These are phyloP conservation scores for Ascochyta fabae DNA, from an alignment of 2,329 filamentous ascomycete species.

Conservation along the genomic window DNA sequence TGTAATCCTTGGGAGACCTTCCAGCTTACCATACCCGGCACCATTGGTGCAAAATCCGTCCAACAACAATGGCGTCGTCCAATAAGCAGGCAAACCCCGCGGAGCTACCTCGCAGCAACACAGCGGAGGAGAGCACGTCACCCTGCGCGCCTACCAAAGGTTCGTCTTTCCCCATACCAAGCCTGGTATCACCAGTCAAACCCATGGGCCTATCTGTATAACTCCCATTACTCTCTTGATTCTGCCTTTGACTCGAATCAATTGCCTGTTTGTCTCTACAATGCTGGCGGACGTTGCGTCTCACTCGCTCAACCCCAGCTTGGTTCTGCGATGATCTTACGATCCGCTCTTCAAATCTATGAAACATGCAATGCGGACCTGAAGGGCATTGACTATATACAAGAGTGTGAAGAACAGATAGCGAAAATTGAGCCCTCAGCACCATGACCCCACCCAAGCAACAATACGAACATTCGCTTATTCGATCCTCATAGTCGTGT, in stretches of 20 bases:
- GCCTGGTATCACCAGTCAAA: conserved; percentile 4
- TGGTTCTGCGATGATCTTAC: not conserved
- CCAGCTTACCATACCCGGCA: conserved; percentile 8
- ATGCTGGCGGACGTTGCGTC: not conserved
- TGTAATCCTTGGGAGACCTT: conserved; percentile 5
- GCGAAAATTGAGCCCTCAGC: conserved; percentile 1
- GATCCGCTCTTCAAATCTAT: not conserved
- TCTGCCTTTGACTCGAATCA: not conserved
- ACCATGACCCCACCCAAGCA: conserved; percentile 4
- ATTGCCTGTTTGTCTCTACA: not conserved
- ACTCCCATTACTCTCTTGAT: not conserved
- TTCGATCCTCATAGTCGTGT: conserved; percentile 48
- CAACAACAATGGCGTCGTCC: conserved; percentile 33
- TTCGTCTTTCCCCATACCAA: conserved; percentile 30
- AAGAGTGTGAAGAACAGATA: not conserved
- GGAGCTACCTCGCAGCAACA: conserved; percentile 21
- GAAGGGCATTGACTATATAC: not conserved
- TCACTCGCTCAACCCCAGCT: not conserved
- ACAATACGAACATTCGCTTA: conserved; percentile 29
- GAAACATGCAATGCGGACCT: not conserved
- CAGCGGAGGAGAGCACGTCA: conserved; percentile 36
- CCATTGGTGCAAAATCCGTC: conserved; percentile 2
- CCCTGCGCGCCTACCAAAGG: conserved; percentile 39
- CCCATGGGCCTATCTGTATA: conserved; percentile 7
- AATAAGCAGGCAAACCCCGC: conserved; percentile 33